Evolutionary conservation across 75 land plant species (phyloP).

Genomic region (Azolla pinnata): DNA sequence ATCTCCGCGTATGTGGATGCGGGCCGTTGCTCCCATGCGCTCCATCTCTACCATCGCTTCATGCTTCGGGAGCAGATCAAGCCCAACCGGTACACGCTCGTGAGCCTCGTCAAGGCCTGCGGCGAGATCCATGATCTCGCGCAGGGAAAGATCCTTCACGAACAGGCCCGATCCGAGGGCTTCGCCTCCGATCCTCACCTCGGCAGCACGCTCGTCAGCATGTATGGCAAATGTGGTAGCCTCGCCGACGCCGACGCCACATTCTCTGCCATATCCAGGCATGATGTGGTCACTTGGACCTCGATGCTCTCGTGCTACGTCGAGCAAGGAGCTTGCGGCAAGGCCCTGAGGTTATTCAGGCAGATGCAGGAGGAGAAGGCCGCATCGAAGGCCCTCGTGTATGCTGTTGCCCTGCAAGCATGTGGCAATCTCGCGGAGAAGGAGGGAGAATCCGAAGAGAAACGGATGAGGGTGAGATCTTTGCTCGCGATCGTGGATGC

Average conservation of each 20-base stretch:
- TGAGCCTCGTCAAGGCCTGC: conserved; percentile 30
- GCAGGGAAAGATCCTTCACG: conserved; percentile 29
- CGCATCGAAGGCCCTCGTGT: background rate
- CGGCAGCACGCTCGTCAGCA: conserved; percentile 15
- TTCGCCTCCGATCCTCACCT: conserved; percentile 9
- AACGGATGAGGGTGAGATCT: background rate
- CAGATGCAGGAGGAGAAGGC: background rate
- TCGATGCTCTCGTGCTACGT: conserved; percentile 1
- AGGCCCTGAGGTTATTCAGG: background rate
- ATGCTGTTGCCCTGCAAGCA: background rate
- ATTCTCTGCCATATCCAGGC: background rate
- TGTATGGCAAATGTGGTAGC: conserved; percentile 16
- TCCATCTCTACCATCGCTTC: conserved; percentile 13
- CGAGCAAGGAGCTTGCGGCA: background rate
- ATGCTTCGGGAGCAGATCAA: conserved; percentile 22
- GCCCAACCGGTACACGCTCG: conserved; percentile 16
- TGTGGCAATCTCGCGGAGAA: conserved; percentile 3
- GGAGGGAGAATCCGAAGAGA: background rate
- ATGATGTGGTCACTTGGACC: conserved; percentile 1
- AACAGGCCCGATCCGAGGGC: conserved; percentile 11
- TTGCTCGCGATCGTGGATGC: background rate
- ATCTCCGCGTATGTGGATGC: conserved; percentile 8
- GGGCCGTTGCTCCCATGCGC: conserved; percentile 11
- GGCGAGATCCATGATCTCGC: conserved; percentile 12
- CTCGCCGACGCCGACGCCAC: background rate